These are phyloP conservation scores for Nematocida homosporus DNA, from an alignment of 371 early-diverging fungal species.

Conservation along the genomic window DNA sequence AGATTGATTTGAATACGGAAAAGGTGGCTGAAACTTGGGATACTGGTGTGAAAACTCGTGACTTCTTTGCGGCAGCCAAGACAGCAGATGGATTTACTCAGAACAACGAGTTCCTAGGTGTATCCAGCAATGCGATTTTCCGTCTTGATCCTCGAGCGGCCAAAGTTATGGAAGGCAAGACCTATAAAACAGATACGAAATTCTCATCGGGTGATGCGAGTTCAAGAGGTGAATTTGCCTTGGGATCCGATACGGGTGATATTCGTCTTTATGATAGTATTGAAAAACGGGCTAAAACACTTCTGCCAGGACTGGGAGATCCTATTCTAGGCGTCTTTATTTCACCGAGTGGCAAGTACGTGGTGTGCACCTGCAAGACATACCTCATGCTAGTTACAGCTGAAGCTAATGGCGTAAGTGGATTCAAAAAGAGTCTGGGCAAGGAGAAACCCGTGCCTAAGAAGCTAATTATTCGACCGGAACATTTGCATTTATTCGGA, in stretches of 20 bases:
- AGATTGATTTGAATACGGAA: slow-evolving; percentile 81
- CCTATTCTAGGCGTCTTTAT: slow-evolving; percentile 80
- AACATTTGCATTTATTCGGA: slow-evolving; percentile 79
- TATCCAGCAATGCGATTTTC: slow-evolving; percentile 76
- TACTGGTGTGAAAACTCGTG: slow-evolving; percentile 71
- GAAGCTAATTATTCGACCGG: slow-evolving; percentile 77
- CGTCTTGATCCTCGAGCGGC: slow-evolving; percentile 77
- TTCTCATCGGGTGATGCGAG: slow-evolving; percentile 73
- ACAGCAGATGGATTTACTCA: slow-evolving; percentile 44
- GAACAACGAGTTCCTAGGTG: slow-evolving; percentile 74
- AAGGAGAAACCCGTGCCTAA: slow-evolving; percentile 72
- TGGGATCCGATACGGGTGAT: slow-evolving; percentile 80
- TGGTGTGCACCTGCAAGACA: slow-evolving; percentile 80
- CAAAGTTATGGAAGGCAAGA: slow-evolving; percentile 60
- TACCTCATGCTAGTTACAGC: slow-evolving; percentile 76
- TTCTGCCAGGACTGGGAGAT: slow-evolving; percentile 79
- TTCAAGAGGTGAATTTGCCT: slow-evolving; percentile 75
- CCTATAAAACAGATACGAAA: slow-evolving; percentile 70
- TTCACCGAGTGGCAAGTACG: slow-evolving; percentile 76
- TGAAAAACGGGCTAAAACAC: slow-evolving; percentile 78
- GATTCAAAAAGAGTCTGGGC: slow-evolving; percentile 61
- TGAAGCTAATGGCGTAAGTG: slow-evolving; percentile 45
- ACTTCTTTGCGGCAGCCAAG: slow-evolving; percentile 73
- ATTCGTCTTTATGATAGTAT: slow-evolving; percentile 77
- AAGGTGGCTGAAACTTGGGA: slow-evolving; percentile 84